Conservation (phyloP, 2,329 filamentous ascomycete genomes). For the Drechslerella coelobrocha region DNA sequence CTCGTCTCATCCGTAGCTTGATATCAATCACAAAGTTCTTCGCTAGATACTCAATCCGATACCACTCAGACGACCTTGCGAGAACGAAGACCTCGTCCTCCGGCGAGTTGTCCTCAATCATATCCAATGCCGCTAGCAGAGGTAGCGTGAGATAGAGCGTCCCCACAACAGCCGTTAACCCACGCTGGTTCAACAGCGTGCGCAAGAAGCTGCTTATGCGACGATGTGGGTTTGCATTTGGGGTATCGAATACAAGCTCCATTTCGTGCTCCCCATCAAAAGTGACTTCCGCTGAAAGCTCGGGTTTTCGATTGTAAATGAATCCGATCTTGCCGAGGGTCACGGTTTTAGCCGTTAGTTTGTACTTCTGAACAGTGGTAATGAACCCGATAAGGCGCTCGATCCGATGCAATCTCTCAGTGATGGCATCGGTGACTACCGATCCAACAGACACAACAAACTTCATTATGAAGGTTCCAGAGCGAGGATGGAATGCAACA, state of each 20-base stretch:
- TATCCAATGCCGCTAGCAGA: constrained; percentile 68
- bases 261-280: constrained; percentile 60
- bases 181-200: constrained; percentile 65
- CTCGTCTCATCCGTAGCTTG: constrained; percentile 62
- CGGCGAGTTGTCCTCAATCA: constrained; percentile 67
- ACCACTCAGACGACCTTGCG: constrained; percentile 66
- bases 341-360: constrained; percentile 67
- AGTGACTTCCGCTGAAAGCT: constrained; percentile 46
- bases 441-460: constrained; percentile 67
- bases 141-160: constrained; percentile 69
- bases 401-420: constrained; percentile 69
- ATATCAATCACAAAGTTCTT: constrained; percentile 64
- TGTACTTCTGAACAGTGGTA: constrained; percentile 65
- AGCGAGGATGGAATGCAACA: constrained; percentile 67
- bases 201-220: constrained; percentile 68
- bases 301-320: constrained; percentile 65
- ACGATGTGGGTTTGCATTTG: constrained; percentile 69
- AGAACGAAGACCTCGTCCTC: constrained; percentile 64
- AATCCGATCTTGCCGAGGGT: constrained; percentile 71
- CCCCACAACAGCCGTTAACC: constrained; percentile 65
- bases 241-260: constrained; percentile 66
- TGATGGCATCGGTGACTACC: constrained; percentile 67
- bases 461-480: constrained; percentile 70
- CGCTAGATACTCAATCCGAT: constrained; percentile 64
- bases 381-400: constrained; percentile 75